A percentile compares a stretch with the other conserved stretches of the same genome.
phyloP scores from a whole-genome alignment of 805 yeast genomes.

The Saturnispora gosingensis region DNA sequence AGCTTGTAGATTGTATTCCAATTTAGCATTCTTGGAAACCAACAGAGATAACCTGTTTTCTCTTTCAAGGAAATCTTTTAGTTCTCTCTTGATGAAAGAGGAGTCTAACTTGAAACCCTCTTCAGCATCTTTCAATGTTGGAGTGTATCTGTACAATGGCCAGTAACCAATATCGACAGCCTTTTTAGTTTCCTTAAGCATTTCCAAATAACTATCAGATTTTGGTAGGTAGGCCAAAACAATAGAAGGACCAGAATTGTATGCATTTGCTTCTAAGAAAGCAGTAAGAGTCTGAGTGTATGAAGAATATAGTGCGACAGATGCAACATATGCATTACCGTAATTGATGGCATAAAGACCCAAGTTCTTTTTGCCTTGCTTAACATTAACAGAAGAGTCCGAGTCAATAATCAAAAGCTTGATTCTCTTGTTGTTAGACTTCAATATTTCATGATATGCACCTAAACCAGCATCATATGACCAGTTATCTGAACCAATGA shows the following conservation, averaged over 20 bases:
- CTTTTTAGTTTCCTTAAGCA: slow-evolving; percentile 75
- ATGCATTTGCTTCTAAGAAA: slow-evolving; percentile 79
- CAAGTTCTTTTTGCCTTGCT: slow-evolving; percentile 76
- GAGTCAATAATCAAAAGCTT: slow-evolving; percentile 84
- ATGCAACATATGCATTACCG: slow-evolving; percentile 83
- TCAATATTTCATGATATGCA: slow-evolving; percentile 77
- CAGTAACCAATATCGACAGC: slow-evolving; percentile 94
- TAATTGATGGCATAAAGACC: slow-evolving; percentile 94
- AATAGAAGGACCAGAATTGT: slow-evolving; percentile 74
- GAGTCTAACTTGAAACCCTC: slow-evolving; percentile 78
- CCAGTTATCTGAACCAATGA: slow-evolving; percentile 94
- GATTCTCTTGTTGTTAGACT: slow-evolving; percentile 59
- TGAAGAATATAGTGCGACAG: slow-evolving; percentile 87
- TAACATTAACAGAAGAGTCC: slow-evolving; percentile 48
- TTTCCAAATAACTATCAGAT: slow-evolving; percentile 49
- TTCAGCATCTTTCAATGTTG: slow-evolving; percentile 37
- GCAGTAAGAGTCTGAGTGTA: slow-evolving; percentile 90
- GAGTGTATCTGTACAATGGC: slow-evolving; percentile 88
- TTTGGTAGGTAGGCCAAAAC: slow-evolving; percentile 89
- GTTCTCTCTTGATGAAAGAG: slow-evolving; percentile 63
- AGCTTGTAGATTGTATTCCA: slow-evolving; percentile 70
- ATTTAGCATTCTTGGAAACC: slow-evolving; percentile 59
- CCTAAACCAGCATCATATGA: slow-evolving; percentile 86
- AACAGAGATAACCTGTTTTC: slow-evolving; percentile 81
- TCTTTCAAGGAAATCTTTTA: slow-evolving; percentile 74